phyloP scores from a whole-genome alignment of 176 grass and related monocot species.

The Oryza coarctata region DNA sequence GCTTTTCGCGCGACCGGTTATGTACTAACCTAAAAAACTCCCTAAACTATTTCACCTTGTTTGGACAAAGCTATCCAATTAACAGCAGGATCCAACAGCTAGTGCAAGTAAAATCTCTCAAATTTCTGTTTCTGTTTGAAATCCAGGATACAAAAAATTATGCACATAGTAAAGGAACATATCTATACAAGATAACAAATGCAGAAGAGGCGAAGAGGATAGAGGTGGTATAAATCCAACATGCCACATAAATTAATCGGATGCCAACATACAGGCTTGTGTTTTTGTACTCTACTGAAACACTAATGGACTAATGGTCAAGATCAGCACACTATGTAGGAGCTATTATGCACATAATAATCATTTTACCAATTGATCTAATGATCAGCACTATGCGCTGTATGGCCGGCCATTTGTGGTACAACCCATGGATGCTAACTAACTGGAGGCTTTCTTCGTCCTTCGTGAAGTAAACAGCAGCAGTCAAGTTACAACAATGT shows the following conservation, averaged over 20 bases:
- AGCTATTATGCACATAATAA: constrained; percentile 34
- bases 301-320: background rate
- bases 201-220: background rate
- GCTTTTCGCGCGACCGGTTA: too few species aligned
- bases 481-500: background rate
- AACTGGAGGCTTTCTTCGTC: constrained; percentile 36
- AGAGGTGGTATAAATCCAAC: background rate
- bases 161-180: background rate
- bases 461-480: background rate
- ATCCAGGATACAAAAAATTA: too few species aligned
- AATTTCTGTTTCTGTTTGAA: too few species aligned
- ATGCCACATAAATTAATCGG: constrained; percentile 1
- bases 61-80: too few species aligned
- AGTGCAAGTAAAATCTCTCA: too few species aligned
- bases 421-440: constrained; percentile 15
- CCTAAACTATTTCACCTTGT: too few species aligned
- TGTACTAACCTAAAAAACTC: too few species aligned
- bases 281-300: background rate
- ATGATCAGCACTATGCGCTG: background rate
- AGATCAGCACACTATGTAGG: constrained; percentile 16
- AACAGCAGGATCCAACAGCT: too few species aligned
- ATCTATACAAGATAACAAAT: background rate
- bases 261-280: background rate
- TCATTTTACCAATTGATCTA: constrained; percentile 1
- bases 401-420: background rate